Percentiles rank a stretch among this genome's conserved stretches.
phyloP scores from a whole-genome alignment of 495 filamentous ascomycete species.

The Thozetella sp. region DNA sequence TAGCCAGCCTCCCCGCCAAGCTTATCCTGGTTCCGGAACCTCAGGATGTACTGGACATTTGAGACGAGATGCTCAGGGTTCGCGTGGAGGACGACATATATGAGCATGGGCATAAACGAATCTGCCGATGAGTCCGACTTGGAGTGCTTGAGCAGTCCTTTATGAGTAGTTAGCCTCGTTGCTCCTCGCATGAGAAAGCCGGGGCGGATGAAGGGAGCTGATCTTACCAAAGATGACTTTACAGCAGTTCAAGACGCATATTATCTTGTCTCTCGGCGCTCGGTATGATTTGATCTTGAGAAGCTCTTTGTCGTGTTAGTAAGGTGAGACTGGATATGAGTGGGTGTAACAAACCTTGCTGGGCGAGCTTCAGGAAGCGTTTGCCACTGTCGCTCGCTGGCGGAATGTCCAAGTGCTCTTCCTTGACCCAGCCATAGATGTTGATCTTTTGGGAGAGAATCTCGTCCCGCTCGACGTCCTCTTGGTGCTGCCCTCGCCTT shows the following conservation, averaged over 20 bases:
- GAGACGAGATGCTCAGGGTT: slow-evolving; percentile 95
- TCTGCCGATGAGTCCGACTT: slow-evolving; percentile 95
- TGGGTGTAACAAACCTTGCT: slow-evolving; percentile 64
- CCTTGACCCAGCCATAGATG: slow-evolving; percentile 93
- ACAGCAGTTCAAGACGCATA: slow-evolving; percentile 97
- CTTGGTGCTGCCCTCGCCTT: slow-evolving; percentile 91
- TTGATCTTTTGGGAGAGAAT: slow-evolving; percentile 92
- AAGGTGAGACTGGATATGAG: background rate
- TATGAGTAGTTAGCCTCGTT: background rate
- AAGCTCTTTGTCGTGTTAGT: slow-evolving; percentile 63
- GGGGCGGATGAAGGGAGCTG: background rate
- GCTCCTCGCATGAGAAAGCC: too few relatives aligned
- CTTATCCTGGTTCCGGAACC: slow-evolving; percentile 97
- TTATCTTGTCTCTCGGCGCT: slow-evolving; percentile 95
- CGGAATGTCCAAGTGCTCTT: slow-evolving; percentile 93
- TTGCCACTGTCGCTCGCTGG: slow-evolving; percentile 80
- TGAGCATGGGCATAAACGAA: slow-evolving; percentile 92
- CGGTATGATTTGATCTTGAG: slow-evolving; percentile 95
- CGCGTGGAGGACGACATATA: slow-evolving; percentile 92
- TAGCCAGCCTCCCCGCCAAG: slow-evolving; percentile 95
- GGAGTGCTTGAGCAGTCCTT: slow-evolving; percentile 86
- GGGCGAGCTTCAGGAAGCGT: slow-evolving; percentile 85
- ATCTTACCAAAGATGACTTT: slow-evolving; percentile 94
- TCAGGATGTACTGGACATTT: slow-evolving; percentile 96
- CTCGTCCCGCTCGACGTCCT: slow-evolving; percentile 96